Conservation (phyloP, 306 rosid genomes). For the Acmispon strigosus region DNA sequence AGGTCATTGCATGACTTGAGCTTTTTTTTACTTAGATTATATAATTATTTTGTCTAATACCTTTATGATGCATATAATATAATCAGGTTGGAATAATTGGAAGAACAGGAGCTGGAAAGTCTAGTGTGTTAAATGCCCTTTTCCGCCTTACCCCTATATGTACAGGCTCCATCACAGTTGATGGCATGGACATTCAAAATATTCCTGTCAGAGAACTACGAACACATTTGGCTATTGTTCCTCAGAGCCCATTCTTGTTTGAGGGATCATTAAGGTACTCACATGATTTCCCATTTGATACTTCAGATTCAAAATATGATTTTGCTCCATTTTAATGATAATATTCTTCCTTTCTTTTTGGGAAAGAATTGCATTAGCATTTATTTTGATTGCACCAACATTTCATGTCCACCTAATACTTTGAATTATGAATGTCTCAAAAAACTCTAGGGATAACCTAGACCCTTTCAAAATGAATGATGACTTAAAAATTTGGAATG, state of each 20-base stretch:
- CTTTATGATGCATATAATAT: constrained; percentile 19
- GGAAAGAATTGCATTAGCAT: constrained; percentile 5
- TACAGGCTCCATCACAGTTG: constrained; percentile 64
- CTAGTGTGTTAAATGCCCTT: constrained; percentile 90
- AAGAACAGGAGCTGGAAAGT: constrained; percentile 98
- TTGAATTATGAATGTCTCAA: background rate
- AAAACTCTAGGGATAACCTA: constrained; percentile 63
- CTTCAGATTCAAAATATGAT: constrained; percentile 1
- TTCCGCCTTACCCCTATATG: constrained; percentile 75
- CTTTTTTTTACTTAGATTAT: background rate
- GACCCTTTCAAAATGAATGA: constrained; percentile 65
- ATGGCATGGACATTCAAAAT: constrained; percentile 56
- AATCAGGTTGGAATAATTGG: constrained; percentile 87
- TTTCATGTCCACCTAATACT: background rate
- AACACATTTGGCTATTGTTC: constrained; percentile 80
- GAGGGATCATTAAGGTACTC: constrained; percentile 83
- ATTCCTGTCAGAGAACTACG: constrained; percentile 80
- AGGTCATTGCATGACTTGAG: constrained; percentile 36
- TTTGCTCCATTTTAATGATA: background rate
- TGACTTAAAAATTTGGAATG: constrained; percentile 70
- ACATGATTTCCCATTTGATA: background rate
- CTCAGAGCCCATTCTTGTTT: constrained; percentile 90
- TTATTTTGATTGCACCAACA: constrained; percentile 12
- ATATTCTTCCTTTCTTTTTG: background rate
- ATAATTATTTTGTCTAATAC: background rate